Evolutionary conservation across 2,329 filamentous ascomycete genomes (phyloP).

Genomic region (Alternaria ventricosa): DNA sequence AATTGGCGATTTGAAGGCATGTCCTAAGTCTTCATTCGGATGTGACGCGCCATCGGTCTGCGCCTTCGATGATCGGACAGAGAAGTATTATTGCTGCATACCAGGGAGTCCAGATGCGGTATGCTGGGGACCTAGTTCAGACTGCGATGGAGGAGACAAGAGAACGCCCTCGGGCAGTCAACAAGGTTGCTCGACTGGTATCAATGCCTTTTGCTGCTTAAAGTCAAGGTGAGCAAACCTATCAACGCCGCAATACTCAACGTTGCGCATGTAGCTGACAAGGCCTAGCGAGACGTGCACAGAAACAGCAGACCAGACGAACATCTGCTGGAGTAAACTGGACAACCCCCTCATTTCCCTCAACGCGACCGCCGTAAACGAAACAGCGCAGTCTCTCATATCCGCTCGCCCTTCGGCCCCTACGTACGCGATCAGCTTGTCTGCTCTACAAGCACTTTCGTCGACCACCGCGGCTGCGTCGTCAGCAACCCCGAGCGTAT

Average conservation of each 20-base stretch:
- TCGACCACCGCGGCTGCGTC: not conserved
- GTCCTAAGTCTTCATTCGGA: slow-evolving; percentile 8
- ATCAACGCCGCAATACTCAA: not conserved
- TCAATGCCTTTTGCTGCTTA: slow-evolving; percentile 26
- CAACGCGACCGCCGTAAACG: slow-evolving; percentile 17
- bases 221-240: slow-evolving; percentile 5
- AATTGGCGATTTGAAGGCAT: slow-evolving; percentile 1
- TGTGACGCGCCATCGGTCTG: slow-evolving; percentile 24
- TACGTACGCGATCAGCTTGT: slow-evolving; percentile 13
- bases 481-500: not conserved
- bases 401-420: slow-evolving; percentile 20
- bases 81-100: slow-evolving; percentile 30
- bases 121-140: slow-evolving; percentile 18
- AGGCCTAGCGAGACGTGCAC: slow-evolving; percentile 12
- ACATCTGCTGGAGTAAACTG: slow-evolving; percentile 32
- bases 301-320: slow-evolving; percentile 23
- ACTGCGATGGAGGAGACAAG: slow-evolving; percentile 12
- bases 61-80: slow-evolving; percentile 16
- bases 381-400: slow-evolving; percentile 25
- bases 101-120: slow-evolving; percentile 17
- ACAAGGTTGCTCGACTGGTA: slow-evolving; percentile 8
- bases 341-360: slow-evolving; percentile 21
- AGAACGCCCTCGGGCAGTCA: slow-evolving; percentile 10
- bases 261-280: slow-evolving; percentile 6
- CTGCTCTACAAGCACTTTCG: slow-evolving; percentile 7